Percentiles rank a stretch among this genome's conserved stretches.
Evolutionary conservation across 331 rosid genomes (phyloP).

Genomic region (Rosa hybrid): DNA sequence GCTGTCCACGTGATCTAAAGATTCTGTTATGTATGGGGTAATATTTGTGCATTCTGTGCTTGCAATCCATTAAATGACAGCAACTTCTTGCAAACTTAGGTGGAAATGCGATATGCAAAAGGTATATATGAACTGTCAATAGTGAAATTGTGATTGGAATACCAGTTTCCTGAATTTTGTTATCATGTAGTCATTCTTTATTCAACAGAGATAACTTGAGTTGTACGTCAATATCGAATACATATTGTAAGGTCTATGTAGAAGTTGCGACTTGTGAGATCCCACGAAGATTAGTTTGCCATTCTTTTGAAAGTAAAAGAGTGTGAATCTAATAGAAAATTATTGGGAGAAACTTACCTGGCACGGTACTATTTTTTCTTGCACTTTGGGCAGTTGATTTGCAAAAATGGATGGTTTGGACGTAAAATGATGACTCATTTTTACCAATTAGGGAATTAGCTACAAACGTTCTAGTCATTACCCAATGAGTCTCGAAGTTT

Average conservation of each 20-base stretch:
- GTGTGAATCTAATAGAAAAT: not conserved
- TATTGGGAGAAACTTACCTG: not conserved
- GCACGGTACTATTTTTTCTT: not conserved
- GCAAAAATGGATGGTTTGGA: not conserved
- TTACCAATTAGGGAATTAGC: not conserved
- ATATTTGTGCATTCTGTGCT: constrained; percentile 10
- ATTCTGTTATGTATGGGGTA: not conserved
- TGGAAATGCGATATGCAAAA: not conserved
- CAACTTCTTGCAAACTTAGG: not conserved
- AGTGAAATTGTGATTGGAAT: not conserved
- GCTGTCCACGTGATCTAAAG: constrained; percentile 31
- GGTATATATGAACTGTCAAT: not conserved
- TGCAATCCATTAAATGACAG: not conserved
- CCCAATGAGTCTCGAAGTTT: too few relatives aligned
- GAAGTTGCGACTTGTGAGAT: not conserved
- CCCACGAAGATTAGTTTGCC: not conserved
- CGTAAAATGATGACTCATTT: not conserved
- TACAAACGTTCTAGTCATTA: not conserved
- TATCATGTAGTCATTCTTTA: not conserved
- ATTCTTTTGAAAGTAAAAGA: not conserved
- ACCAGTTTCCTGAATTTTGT: not conserved
- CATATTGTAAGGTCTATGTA: not conserved
- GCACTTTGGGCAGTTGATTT: not conserved
- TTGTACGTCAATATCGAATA: not conserved
- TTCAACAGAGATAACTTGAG: not conserved